Percentiles rank a stretch among this genome's conserved stretches.
Conservation (phyloP, 2,329 filamentous ascomycete species). For the Polytolypa hystricis region DNA sequence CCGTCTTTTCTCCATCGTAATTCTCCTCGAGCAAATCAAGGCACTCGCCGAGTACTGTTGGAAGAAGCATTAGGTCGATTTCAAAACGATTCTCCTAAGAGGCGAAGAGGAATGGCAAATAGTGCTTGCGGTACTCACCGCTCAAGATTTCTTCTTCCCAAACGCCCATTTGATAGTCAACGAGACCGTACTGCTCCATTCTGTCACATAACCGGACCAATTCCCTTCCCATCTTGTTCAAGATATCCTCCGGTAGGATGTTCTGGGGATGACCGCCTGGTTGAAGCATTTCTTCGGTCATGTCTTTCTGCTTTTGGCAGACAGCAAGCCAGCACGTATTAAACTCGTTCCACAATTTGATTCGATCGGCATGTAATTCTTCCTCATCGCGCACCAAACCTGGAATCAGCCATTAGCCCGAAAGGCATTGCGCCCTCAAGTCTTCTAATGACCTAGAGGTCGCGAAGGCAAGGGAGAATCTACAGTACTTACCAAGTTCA, state of each 20-base stretch:
- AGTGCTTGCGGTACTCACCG: slow-evolving; percentile 44
- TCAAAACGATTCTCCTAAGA: too few species aligned
- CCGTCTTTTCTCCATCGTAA: slow-evolving; percentile 11
- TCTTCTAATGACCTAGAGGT: slow-evolving; percentile 8
- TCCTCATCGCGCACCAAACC: slow-evolving; percentile 78
- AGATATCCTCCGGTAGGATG: slow-evolving; percentile 54
- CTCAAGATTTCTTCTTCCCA: slow-evolving; percentile 87
- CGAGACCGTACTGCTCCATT: slow-evolving; percentile 81
- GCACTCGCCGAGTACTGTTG: slow-evolving; percentile 43
- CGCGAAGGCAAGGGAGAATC: slow-evolving; percentile 1
- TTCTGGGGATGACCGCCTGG: slow-evolving; percentile 47
- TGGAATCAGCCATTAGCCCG: slow-evolving; percentile 33
- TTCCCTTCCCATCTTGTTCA: slow-evolving; percentile 73
- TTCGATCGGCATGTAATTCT: slow-evolving; percentile 59
- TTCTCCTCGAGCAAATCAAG: slow-evolving; percentile 42
- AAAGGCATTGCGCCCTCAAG: slow-evolving; percentile 14
- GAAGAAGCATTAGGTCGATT: too few species aligned
- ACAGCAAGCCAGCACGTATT: slow-evolving; percentile 83
- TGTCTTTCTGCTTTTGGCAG: slow-evolving; percentile 71
- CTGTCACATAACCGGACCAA: slow-evolving; percentile 72
- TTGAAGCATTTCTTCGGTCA: slow-evolving; percentile 50
- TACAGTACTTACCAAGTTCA: slow-evolving; percentile 48
- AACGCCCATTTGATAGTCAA: slow-evolving; percentile 95
- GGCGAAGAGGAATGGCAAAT: too few species aligned
- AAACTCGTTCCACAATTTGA: slow-evolving; percentile 87